Percentiles rank a stretch among this genome's conserved stretches.
These are phyloP conservation scores for Fusarium zealandicum DNA, from an alignment of 2,329 filamentous ascomycete species.

Conservation along the genomic window DNA sequence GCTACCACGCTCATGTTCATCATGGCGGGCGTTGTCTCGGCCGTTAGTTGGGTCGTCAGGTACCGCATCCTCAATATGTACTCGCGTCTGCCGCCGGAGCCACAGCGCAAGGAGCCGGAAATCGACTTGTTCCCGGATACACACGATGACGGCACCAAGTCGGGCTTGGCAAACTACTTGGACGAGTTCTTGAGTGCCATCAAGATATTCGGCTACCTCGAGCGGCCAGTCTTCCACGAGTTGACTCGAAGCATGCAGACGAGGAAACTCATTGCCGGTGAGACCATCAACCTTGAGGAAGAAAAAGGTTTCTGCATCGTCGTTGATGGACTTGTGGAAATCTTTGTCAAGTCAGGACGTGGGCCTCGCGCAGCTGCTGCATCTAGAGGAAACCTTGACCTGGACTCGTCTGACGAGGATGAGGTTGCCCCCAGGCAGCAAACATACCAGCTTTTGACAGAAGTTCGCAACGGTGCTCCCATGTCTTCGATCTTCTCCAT, in stretches of 20 bases:
- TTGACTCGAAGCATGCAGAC: conserved; percentile 98
- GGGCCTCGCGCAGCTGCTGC: conserved; percentile 50
- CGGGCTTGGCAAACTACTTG: conserved; percentile 92
- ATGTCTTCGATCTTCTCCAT: conserved; percentile 99
- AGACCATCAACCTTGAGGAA: conserved; percentile 93
- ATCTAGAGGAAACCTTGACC: conserved; percentile 34
- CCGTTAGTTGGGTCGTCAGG: conserved; percentile 88
- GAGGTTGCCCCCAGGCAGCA: conserved; percentile 73
- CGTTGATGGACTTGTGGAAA: conserved; percentile 94
- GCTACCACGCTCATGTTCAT: conserved; percentile 92
- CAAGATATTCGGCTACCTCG: conserved; percentile 97
- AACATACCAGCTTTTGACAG: conserved; percentile 92
- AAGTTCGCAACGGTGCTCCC: conserved; percentile 96
- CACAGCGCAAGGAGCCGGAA: conserved; percentile 93
- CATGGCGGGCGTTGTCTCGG: conserved; percentile 77
- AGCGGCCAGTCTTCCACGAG: conserved; percentile 96
- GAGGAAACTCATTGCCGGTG: conserved; percentile 91
- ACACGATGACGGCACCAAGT: conserved; percentile 87
- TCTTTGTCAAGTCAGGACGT: conserved; percentile 91
- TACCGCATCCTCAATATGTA: conserved; percentile 99
- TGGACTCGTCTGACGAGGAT: conserved; percentile 68
- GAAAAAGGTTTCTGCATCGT: conserved; percentile 98
- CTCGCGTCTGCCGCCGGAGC: conserved; percentile 88
- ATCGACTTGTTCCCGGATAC: conserved; percentile 94
- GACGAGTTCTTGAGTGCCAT: conserved; percentile 98